Evolutionary conservation across 257 asterid genomes (phyloP).

Genomic region (Thymus mandschuricus): DNA sequence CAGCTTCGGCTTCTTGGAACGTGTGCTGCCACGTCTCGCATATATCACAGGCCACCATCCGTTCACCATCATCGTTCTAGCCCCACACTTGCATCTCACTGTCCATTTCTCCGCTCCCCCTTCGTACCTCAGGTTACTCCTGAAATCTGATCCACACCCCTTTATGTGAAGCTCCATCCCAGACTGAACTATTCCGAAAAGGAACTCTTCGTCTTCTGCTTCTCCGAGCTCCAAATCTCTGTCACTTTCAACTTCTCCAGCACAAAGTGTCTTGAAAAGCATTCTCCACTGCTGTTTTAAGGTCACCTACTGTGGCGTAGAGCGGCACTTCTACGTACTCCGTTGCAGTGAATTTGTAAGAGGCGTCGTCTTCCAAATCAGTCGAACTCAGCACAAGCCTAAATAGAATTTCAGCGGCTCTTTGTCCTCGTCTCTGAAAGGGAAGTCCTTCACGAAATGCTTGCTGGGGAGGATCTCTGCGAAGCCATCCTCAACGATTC

Average conservation of each 20-base stretch:
- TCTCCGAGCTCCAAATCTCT: conserved; percentile 55
- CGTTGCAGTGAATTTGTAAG: conserved; percentile 38
- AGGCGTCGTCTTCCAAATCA: conserved; percentile 34
- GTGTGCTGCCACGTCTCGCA: conserved; percentile 96
- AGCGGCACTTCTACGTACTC: conserved; percentile 72
- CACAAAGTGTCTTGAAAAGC: conserved; percentile 78
- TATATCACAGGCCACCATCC: conserved; percentile 89
- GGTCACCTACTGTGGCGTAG: conserved; percentile 72
- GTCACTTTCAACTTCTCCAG: conserved; percentile 56
- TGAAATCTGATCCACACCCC: conserved; percentile 57
- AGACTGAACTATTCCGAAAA: conserved; percentile 68
- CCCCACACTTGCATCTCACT: conserved; percentile 85
- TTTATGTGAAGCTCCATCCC: conserved; percentile 61
- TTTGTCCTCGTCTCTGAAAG: conserved; percentile 70
- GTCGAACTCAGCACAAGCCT: conserved; percentile 39
- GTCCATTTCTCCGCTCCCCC: conserved; percentile 79
- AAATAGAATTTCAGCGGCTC: conserved; percentile 73
- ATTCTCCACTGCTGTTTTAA: conserved; percentile 54
- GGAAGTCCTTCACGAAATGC: conserved; percentile 85
- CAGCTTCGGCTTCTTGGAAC: conserved; percentile 55
- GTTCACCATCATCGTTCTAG: conserved; percentile 85
- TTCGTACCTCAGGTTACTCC: conserved; percentile 57
- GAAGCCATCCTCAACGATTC: conserved; percentile 44
- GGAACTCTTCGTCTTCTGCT: conserved; percentile 59
- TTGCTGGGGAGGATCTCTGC: conserved; percentile 61